These are phyloP conservation scores for Irpex lacteus DNA, from an alignment of 1,284 basidiomycete species.

Conservation along the genomic window DNA sequence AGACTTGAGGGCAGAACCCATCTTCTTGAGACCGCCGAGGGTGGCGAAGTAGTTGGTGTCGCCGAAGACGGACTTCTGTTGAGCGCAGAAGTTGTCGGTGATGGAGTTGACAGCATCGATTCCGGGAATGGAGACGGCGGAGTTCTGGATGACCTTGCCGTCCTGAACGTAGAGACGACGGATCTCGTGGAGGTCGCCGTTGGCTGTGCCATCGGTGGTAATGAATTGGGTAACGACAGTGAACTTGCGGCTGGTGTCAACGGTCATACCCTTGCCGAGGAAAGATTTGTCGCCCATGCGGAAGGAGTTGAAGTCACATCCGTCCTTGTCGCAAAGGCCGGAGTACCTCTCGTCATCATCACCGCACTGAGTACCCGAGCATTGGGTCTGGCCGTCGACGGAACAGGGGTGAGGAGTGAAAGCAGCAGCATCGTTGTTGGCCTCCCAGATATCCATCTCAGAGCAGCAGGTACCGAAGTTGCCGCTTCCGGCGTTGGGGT, in stretches of 20 bases:
- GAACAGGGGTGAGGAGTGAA: slow-evolving; percentile 52
- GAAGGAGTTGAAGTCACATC: slow-evolving; percentile 59
- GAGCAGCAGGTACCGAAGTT: slow-evolving; percentile 49
- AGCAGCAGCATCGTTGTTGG: slow-evolving; percentile 47
- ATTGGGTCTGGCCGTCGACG: slow-evolving; percentile 35
- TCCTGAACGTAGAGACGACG: slow-evolving; percentile 53
- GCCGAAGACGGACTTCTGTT: slow-evolving; percentile 35
- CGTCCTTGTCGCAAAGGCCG: slow-evolving; percentile 46
- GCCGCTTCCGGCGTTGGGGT: slow-evolving; percentile 38
- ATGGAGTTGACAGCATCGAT: slow-evolving; percentile 35
- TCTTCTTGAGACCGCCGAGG: slow-evolving; percentile 41
- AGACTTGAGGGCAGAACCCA: slow-evolving; percentile 41
- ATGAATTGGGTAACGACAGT: slow-evolving; percentile 58
- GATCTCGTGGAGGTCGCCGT: slow-evolving; percentile 48
- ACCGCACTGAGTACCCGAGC: slow-evolving; percentile 33
- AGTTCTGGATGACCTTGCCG: slow-evolving; percentile 48
- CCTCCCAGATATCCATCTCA: slow-evolving; percentile 62
- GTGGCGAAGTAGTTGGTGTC: slow-evolving; percentile 44
- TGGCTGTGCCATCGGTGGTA: slow-evolving; percentile 41
- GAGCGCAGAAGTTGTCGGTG: slow-evolving; percentile 35
- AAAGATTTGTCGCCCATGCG: slow-evolving; percentile 49
- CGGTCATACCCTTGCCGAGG: slow-evolving; percentile 43
- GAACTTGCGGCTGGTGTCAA: slow-evolving; percentile 44
- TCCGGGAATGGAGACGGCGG: slow-evolving; percentile 41
- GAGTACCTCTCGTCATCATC: slow-evolving; percentile 32